These are phyloP conservation scores for bread wheat (Triticum aestivum) DNA, from an alignment of 176 grass and related monocot genomes.

Conservation along the genomic window IWGSC_CS_RefSeq_v2.1 NC_057806.1:705331693-705332192, in stretches of 20 bases:
- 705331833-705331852: neutral
- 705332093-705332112: neutral
- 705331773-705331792: slow-evolving; percentile 49
- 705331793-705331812: slow-evolving; percentile 43
- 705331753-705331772: slow-evolving; percentile 33
- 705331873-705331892: neutral
- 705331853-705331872: accelerated
- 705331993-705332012: neutral
- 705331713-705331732: slow-evolving; percentile 56
- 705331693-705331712: slow-evolving; percentile 73
- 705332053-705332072: slow-evolving; percentile 48
- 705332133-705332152: slow-evolving; percentile 9
- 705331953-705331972: neutral
- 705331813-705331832: slow-evolving; percentile 22
- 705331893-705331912: neutral
- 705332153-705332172: neutral
- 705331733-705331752: slow-evolving; percentile 84
- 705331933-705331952: neutral
- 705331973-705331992: slow-evolving; percentile 45
- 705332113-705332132: neutral
- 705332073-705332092: slow-evolving; percentile 40
- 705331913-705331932: neutral
- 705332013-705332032: slow-evolving; percentile 51
- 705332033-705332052: slow-evolving; percentile 71
- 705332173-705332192: neutral